Evolutionary conservation across 257 asterid genomes (phyloP).

Genomic region (Striga asiatica): DNA sequence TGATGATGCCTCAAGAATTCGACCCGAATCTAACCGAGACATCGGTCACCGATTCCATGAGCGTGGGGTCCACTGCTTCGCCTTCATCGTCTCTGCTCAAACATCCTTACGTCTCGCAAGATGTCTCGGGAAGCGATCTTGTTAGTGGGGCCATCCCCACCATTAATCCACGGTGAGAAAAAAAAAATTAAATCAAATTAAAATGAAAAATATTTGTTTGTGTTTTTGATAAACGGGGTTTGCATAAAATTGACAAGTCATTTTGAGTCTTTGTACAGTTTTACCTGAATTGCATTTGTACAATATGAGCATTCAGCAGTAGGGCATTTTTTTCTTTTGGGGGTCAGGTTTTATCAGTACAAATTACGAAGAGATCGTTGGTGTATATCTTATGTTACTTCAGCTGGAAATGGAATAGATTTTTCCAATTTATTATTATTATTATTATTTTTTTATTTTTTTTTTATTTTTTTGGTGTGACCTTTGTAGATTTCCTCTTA

Average conservation of each 20-base stretch:
- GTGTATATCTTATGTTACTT: too few relatives aligned
- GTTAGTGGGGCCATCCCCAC: constrained; percentile 49
- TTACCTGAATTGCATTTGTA: background rate
- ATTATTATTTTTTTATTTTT: too few relatives aligned
- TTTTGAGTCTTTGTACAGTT: constrained; percentile 10
- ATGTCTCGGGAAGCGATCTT: constrained; percentile 60
- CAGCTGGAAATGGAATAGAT: too few relatives aligned
- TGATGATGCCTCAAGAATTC: constrained; percentile 49
- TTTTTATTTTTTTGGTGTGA: too few relatives aligned
- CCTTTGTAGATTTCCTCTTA: too few relatives aligned
- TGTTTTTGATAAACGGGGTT: background rate
- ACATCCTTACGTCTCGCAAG: constrained; percentile 32
- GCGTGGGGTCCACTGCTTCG: constrained; percentile 21
- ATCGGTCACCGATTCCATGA: constrained; percentile 15
- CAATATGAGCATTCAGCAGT: too few relatives aligned
- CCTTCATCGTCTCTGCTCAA: constrained; percentile 31
- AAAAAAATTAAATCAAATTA: too few relatives aligned
- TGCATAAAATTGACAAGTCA: background rate
- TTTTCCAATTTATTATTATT: too few relatives aligned
- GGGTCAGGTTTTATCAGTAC: too few relatives aligned
- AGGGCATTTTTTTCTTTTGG: too few relatives aligned
- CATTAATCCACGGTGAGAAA: constrained; percentile 39
- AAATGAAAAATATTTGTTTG: too few relatives aligned
- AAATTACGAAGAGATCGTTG: too few relatives aligned
- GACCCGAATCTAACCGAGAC: constrained; percentile 30